Conservation (phyloP, 2,329 filamentous ascomycete genomes). For the Orbilia quercus region DNA sequence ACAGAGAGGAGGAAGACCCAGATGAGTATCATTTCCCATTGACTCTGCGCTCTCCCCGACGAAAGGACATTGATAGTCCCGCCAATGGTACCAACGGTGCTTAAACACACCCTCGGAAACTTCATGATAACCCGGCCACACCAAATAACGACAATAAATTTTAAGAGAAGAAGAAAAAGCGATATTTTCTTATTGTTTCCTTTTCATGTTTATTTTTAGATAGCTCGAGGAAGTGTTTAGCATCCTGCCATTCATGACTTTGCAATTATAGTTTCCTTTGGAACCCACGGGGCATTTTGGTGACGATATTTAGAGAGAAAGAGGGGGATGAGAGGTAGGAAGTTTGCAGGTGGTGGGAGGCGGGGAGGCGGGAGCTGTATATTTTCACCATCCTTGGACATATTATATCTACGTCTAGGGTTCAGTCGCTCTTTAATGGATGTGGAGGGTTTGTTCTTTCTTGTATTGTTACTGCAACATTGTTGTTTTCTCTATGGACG, state of each 20-base stretch:
- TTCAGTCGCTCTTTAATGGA: slow-evolving; percentile 51
- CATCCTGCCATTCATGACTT: background rate
- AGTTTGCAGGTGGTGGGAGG: slow-evolving; percentile 1
- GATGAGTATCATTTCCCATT: slow-evolving; percentile 80
- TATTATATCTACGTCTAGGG: background rate
- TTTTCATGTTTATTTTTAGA: background rate
- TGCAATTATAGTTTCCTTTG: slow-evolving; percentile 3
- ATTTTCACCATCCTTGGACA: background rate
- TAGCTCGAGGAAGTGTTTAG: background rate
- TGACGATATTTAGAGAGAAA: background rate
- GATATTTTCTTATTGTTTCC: background rate
- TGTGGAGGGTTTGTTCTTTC: background rate
- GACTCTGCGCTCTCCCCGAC: slow-evolving; percentile 67
- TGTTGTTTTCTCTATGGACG: background rate
- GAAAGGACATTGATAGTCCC: slow-evolving; percentile 17
- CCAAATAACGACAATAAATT: background rate
- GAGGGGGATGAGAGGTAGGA: background rate
- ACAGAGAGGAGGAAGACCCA: slow-evolving; percentile 89
- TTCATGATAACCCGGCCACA: background rate
- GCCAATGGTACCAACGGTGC: no score
- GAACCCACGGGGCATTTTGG: background rate
- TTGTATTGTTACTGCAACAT: background rate
- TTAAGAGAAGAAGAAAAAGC: background rate
- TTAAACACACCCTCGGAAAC: no score
- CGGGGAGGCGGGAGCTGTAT: slow-evolving; percentile 24